A percentile compares a stretch with the other conserved stretches of the same genome.
Conservation (phyloP, 257 asterid genomes). For the Penstemon newberryi region DNA sequence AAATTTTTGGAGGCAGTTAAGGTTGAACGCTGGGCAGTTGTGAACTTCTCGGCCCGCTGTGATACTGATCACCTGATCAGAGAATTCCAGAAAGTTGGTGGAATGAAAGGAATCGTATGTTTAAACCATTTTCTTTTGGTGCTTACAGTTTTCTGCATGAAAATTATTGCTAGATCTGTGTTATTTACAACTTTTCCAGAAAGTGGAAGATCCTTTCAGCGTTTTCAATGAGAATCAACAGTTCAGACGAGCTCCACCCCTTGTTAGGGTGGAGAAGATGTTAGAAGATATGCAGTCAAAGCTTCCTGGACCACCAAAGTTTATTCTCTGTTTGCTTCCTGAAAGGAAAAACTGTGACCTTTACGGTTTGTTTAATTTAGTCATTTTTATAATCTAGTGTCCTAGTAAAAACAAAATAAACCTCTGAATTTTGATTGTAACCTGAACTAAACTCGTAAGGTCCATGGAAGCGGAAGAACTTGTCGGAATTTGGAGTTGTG, state of each 20-base stretch:
- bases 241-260: slow-evolving; percentile 68
- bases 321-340: slow-evolving; percentile 78
- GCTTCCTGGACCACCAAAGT: slow-evolving; percentile 83
- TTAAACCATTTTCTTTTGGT: slow-evolving; percentile 3
- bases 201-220: slow-evolving; percentile 60
- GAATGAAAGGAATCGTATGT: slow-evolving; percentile 79
- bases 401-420: background rate
- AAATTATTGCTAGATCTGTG: background rate
- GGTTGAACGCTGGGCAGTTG: slow-evolving; percentile 88
- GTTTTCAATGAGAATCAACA: slow-evolving; percentile 59
- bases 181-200: slow-evolving; percentile 32
- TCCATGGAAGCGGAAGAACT: slow-evolving; percentile 88
- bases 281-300: slow-evolving; percentile 65
- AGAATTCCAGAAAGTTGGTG: slow-evolving; percentile 67
- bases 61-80: slow-evolving; percentile 54
- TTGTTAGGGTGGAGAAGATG: slow-evolving; percentile 86
- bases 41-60: slow-evolving; percentile 90
- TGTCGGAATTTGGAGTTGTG: slow-evolving; percentile 80
- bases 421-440: background rate
- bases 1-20: slow-evolving; percentile 57
- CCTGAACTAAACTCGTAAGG: slow-evolving; percentile 42
- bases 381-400: background rate
- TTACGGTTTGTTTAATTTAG: slow-evolving; percentile 58
- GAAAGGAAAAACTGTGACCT: slow-evolving; percentile 81
- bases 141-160: slow-evolving; percentile 8